phyloP scores from a whole-genome alignment of 257 asterid species.

The Petrea volubilis region DNA sequence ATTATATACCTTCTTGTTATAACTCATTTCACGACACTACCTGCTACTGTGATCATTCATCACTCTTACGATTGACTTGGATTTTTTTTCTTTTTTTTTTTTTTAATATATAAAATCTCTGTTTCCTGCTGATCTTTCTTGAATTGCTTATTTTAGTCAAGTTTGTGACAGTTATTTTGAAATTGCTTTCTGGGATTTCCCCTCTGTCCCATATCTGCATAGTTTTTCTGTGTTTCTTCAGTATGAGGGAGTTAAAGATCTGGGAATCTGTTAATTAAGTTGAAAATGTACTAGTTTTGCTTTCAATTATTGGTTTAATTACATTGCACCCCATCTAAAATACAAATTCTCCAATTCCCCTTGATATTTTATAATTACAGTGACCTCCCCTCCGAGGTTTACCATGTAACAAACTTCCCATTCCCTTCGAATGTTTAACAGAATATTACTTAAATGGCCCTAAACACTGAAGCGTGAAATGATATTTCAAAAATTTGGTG shows the following conservation, averaged over 20 bases:
- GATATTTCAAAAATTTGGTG: too few relatives aligned
- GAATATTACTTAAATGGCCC: too few relatives aligned
- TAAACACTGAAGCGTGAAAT: too few relatives aligned
- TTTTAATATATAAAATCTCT: background rate
- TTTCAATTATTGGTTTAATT: background rate
- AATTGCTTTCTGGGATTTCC: background rate
- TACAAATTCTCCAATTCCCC: too few relatives aligned
- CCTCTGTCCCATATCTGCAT: constrained; percentile 11
- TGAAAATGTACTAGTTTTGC: background rate
- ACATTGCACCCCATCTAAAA: too few relatives aligned
- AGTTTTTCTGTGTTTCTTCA: background rate
- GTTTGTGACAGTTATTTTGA: background rate
- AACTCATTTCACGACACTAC: background rate
- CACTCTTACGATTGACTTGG: background rate
- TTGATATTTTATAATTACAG: too few relatives aligned
- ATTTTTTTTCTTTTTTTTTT: background rate
- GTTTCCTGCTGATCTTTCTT: constrained; percentile 10
- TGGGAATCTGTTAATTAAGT: background rate
- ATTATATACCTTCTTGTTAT: background rate
- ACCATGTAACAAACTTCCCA: too few relatives aligned
- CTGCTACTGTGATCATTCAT: background rate
- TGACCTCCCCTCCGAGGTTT: too few relatives aligned
- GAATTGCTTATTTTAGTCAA: background rate
- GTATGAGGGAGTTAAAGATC: background rate
- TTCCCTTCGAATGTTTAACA: too few relatives aligned